Base-by-base conservation (phyloP, 768 basidiomycete species). In the Tylopilus plumbeoviolaceoides region DNA sequence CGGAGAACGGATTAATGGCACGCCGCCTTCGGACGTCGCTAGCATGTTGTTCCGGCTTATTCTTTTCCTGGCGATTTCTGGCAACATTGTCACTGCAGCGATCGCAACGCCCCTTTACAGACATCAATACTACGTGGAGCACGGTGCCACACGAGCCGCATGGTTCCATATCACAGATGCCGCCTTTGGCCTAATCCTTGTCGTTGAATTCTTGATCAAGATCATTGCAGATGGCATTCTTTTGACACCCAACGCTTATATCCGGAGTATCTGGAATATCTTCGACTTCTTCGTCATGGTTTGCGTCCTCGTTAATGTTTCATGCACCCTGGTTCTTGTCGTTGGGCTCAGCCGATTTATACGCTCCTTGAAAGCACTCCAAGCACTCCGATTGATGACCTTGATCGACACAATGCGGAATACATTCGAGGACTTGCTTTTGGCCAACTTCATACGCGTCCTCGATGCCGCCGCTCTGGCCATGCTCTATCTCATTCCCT, bases 161-260 rank as follows among this genome's bases (percentile, higher is more conserved):
- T 98, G 95, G 95, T 98, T 92, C 68, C 87, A 89, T 63, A 72
- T 95, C 47, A 80, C 85, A 4, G 93, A 97, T 65, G 74, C 78
- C 0, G 71, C 78, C 0, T 85, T 97, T 54, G 87, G 86, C 1
- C 70, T 86, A 56, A 72, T 77, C 2, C 82, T 95, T 20, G 71
- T 95, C 44, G 58, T 85, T 50, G 95, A 98, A 63, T 92, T 94
- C 60, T 50, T 87, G 57, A 84, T 97, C 82, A 98, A 98, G 71
- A 72, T 94, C 66, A 73, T 92, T 45, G 95, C 95, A 0, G 95
- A 98, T 63, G 95, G 95, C 0, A 87, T 95, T 68, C 63, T 88
- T 14, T 93, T 93, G 71, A 85, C 89, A 0, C 92, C 93, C 0
- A 93, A 93, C 60, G 92, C 92, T 0, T 98, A 98, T 64, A 68